Evolutionary conservation across 1,284 basidiomycete species (phyloP).

Genomic region (Cutaneotrichosporon curvatum): DNA sequence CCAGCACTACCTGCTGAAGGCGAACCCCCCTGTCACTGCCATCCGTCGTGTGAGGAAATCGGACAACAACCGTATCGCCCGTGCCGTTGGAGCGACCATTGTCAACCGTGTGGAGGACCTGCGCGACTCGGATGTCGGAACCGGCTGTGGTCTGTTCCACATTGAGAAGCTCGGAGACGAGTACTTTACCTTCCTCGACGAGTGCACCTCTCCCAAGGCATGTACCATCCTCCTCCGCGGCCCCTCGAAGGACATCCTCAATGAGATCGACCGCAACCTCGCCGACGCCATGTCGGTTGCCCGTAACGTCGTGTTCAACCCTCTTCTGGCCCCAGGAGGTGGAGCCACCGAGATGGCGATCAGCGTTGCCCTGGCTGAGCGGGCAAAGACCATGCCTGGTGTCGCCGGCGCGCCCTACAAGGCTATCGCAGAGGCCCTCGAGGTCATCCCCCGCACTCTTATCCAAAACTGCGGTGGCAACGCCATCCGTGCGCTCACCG

Average conservation of each 20-base stretch:
- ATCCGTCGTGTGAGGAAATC: conserved; percentile 93
- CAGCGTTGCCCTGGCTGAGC: conserved; percentile 77
- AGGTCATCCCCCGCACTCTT: conserved; percentile 91
- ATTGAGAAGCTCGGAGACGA: conserved; percentile 98
- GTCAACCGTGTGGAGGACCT: conserved; percentile 96
- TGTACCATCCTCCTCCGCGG: conserved; percentile 98
- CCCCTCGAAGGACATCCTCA: conserved; percentile 94
- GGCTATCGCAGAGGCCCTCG: conserved; percentile 92
- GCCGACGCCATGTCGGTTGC: conserved; percentile 97
- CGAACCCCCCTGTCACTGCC: conserved; percentile 69
- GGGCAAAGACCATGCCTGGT: conserved; percentile 70
- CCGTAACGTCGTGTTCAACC: conserved; percentile 94
- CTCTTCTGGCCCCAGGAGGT: conserved; percentile 81
- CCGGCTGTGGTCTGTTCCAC: conserved; percentile 87
- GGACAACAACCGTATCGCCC: conserved; percentile 97
- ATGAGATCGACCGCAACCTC: conserved; percentile 95
- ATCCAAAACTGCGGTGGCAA: conserved; percentile 96
- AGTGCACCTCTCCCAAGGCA: conserved; percentile 88
- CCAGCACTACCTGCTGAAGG: conserved; percentile 83
- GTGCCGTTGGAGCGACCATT: conserved; percentile 91
- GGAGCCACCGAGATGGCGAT: conserved; percentile 99
- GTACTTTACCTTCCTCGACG: conserved; percentile 95
- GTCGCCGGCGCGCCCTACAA: conserved; percentile 85
- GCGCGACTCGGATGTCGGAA: conserved; percentile 84
- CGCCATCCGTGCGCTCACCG: conserved; percentile 84